These are phyloP conservation scores for Amylostereum chailletii DNA, from an alignment of 1,284 basidiomycete species.

Conservation along the genomic window DNA sequence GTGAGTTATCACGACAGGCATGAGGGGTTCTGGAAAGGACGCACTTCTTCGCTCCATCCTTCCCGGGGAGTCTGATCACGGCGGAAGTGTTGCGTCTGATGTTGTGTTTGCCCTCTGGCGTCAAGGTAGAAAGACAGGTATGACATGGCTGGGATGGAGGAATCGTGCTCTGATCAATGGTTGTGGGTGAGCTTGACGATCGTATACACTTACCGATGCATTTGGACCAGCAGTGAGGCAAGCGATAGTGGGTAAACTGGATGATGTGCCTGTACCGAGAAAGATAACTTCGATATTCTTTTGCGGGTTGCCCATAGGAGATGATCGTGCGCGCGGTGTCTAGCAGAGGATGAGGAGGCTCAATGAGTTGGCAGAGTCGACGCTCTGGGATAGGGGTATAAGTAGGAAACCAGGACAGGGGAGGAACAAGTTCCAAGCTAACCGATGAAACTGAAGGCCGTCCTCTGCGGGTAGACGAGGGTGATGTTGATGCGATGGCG, in stretches of 20 bases:
- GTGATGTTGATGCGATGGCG: no score
- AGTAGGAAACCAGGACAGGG: no score
- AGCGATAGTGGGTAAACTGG: conserved; percentile 53
- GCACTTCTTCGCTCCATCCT: conserved; percentile 42
- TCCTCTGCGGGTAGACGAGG: no score
- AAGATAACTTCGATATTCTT: conserved; percentile 52
- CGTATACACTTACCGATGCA: conserved; percentile 5
- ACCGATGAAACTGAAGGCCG: no score
- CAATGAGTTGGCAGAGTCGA: no score
- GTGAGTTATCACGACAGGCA: background rate
- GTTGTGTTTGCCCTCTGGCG: conserved; percentile 63
- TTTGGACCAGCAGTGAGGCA: conserved; percentile 53
- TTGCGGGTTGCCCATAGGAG: background rate
- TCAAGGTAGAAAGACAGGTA: conserved; percentile 62
- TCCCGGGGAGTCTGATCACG: conserved; percentile 44
- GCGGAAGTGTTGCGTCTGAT: conserved; percentile 69
- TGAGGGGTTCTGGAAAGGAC: conserved; percentile 19
- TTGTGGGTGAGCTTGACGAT: no score
- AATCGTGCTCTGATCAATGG: no score
- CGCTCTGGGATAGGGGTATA: no score
- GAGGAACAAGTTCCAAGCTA: no score
- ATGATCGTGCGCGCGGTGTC: background rate
- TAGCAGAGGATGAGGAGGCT: no score
- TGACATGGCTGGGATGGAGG: conserved; percentile 32
- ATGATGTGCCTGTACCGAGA: conserved; percentile 70